Percentiles rank a stretch among this genome's conserved stretches.
Conservation (phyloP, 2,329 filamentous ascomycete species). For the Sclerotinia glacialis region DNA sequence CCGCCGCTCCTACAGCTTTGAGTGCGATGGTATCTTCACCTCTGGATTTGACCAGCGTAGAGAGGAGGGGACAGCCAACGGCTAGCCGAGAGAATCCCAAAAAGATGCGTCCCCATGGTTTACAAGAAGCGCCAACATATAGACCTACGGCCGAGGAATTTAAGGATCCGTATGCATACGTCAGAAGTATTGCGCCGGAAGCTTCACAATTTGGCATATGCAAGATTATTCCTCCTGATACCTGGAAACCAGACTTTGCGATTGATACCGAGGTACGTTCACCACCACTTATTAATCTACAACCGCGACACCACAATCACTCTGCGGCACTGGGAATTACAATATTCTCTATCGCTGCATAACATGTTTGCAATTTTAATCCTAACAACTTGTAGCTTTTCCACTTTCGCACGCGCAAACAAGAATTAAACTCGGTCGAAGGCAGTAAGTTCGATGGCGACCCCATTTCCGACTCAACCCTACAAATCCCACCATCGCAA, state of each 20-base stretch:
- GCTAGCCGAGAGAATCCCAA: slow-evolving; percentile 73
- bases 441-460: slow-evolving; percentile 66
- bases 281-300: not conserved
- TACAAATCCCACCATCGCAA: not conserved
- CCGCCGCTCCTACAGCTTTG: slow-evolving; percentile 36
- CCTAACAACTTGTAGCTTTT: slow-evolving; percentile 65
- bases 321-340: not conserved
- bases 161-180: slow-evolving; percentile 89
- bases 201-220: slow-evolving; percentile 86
- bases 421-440: slow-evolving; percentile 97
- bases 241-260: slow-evolving; percentile 91
- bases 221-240: slow-evolving; percentile 91
- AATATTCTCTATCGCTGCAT: not conserved
- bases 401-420: slow-evolving; percentile 92
- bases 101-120: slow-evolving; percentile 74
- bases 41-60: slow-evolving; percentile 84
- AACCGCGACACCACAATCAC: not conserved
- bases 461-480: slow-evolving; percentile 2
- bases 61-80: slow-evolving; percentile 80
- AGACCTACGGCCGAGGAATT: slow-evolving; percentile 90
- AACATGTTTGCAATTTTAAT: not conserved
- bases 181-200: slow-evolving; percentile 85
- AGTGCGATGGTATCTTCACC: slow-evolving; percentile 47
- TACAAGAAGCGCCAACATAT: slow-evolving; percentile 88
- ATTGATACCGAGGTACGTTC: slow-evolving; percentile 85